phyloP scores from a whole-genome alignment of 257 asterid species.

The Capsicum rhomboideum region DNA sequence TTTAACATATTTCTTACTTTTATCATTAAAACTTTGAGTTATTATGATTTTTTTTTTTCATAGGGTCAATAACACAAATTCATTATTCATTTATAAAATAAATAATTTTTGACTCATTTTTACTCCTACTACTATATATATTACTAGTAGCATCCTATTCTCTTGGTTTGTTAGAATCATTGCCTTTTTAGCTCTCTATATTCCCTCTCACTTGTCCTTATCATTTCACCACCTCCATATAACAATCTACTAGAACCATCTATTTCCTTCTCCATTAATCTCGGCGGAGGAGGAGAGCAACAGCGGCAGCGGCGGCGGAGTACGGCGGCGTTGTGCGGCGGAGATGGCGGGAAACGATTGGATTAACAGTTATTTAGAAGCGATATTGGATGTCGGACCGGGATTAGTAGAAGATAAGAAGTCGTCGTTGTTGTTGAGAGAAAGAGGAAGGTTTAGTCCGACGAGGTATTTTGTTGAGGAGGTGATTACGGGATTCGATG shows the following conservation, averaged over 20 bases:
- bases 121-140: not conserved
- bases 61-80: not conserved
- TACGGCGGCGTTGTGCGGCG: slow-evolving; percentile 4
- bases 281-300: not conserved
- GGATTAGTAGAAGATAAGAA: slow-evolving; percentile 55
- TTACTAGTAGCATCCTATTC: no score
- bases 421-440: slow-evolving; percentile 76
- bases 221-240: slow-evolving; percentile 5
- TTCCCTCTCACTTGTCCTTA: not conserved
- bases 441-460: slow-evolving; percentile 93
- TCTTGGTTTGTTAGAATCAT: not conserved
- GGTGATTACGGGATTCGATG: slow-evolving; percentile 88
- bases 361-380: slow-evolving; percentile 91
- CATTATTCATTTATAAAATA: no score
- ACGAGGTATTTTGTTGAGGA: slow-evolving; percentile 89
- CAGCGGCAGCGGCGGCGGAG: not conserved
- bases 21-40: not conserved
- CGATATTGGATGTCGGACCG: slow-evolving; percentile 88
- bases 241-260: not conserved
- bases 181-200: not conserved
- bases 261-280: not conserved
- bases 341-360: slow-evolving; percentile 96
- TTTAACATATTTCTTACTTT: no score
- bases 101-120: not conserved
- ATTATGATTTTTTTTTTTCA: no score